Evolutionary conservation across 1,284 basidiomycete genomes (phyloP).

Genomic region (Phellinidium pouzarii): DNA sequence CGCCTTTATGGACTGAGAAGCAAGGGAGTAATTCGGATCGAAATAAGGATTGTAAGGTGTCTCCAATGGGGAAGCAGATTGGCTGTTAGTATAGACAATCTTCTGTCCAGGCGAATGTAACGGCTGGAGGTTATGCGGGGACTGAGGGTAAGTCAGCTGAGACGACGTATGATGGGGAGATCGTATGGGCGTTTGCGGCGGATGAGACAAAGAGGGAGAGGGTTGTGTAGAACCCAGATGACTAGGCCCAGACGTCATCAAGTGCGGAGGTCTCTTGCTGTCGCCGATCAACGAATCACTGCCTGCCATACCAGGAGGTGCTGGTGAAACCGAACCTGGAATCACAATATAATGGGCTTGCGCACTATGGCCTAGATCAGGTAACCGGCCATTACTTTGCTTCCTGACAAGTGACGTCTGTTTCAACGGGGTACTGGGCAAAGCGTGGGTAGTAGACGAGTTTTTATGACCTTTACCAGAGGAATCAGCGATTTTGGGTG

Average conservation of each 20-base stretch:
- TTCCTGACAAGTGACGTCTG: neutral
- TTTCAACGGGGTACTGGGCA: neutral
- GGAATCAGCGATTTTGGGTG: neutral
- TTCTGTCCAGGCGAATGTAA: neutral
- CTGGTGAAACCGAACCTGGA: neutral
- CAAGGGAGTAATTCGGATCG: slow-evolving; percentile 14
- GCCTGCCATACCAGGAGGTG: neutral
- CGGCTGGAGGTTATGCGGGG: neutral
- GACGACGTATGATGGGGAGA: neutral
- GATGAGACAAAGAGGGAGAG: slow-evolving; percentile 3
- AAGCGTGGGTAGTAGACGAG: neutral
- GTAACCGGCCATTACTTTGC: neutral
- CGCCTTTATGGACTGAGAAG: neutral
- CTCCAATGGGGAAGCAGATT: slow-evolving; percentile 4
- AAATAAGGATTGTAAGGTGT: slow-evolving; percentile 13
- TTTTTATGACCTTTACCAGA: neutral
- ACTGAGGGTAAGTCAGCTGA: neutral
- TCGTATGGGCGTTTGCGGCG: neutral
- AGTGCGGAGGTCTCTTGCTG: slow-evolving; percentile 6
- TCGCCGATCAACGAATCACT: neutral
- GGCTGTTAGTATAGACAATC: slow-evolving; percentile 9
- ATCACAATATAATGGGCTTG: neutral
- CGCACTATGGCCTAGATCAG: neutral
- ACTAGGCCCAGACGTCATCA: slow-evolving; percentile 1
- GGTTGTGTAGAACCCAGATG: neutral